Evolutionary conservation across 345 rosid genomes (phyloP), one percentile per base, ranked within the genome.

Genomic region (Gossypium australe): DNA sequence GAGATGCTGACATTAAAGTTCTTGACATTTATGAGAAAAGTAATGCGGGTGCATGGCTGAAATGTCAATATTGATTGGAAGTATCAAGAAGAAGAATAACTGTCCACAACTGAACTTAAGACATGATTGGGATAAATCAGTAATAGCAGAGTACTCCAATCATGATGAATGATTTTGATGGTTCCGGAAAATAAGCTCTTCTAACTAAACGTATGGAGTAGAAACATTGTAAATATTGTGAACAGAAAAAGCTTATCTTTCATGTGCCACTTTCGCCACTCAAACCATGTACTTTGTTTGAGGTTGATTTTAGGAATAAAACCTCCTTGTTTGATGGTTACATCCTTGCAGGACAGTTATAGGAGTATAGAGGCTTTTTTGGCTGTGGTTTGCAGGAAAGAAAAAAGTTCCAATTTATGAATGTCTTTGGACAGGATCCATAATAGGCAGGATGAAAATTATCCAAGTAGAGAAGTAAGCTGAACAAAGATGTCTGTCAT

Each of bases 121-220:
- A 14, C 34, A 44, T 0, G 1, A 49, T 57, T 43, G 41, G 55
- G 20, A 57, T 56, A 71, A 7, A 13, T 17, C 18, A 22, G 13
- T 41, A 43, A 29, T 18, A 44, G 16, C 27, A n/a, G 47, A n/a
- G 11, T 67, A 34, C 47, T 9, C 4, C 9, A 2, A 43, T 43
- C 52, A 9, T 6, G 41, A 71, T 20, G 11, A 55, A 76, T 60
- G 52, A n/a, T 59, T 29, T 75, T 34, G 43, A 68, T 59, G 73
- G 53, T 63, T 58, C 25, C 1, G 55, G 73, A 51, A 25, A 52
- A 34, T 69, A 29, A 47, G 7, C 9, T 69, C 44, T 69, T 51
- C 60, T 9, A 12, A 10, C 44, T 11, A 70, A 25, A 18, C 34
- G 9, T 17, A 17, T 1, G 20, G 27, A 17, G 56, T 1, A 24